These are phyloP conservation scores for Hanseniaspora vineae DNA, from an alignment of 805 yeast species.

Conservation along the genomic window DNA sequence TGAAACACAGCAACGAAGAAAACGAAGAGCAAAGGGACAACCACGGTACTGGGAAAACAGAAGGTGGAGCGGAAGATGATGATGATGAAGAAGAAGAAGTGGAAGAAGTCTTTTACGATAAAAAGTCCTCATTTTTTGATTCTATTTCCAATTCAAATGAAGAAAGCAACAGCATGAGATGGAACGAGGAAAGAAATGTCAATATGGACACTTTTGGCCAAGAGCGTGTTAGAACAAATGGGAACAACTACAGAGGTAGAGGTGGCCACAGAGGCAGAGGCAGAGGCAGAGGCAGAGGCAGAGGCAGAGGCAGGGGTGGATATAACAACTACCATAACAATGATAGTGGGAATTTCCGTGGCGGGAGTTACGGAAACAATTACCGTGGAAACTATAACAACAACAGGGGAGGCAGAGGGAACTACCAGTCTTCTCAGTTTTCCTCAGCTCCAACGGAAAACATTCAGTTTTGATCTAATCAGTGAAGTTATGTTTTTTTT, in stretches of 20 bases:
- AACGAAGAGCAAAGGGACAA: slow-evolving; percentile 22
- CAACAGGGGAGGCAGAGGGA: neutral
- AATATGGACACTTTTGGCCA: slow-evolving; percentile 82
- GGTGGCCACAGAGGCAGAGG: slow-evolving; percentile 26
- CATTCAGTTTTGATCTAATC: too few relatives aligned
- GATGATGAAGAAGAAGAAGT: too few relatives aligned
- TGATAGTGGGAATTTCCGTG: slow-evolving; percentile 8
- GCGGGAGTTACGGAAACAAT: slow-evolving; percentile 8
- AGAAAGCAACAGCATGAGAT: slow-evolving; percentile 36
- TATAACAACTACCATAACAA: slow-evolving; percentile 8
- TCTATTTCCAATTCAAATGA: slow-evolving; percentile 59
- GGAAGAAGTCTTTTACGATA: slow-evolving; percentile 44
- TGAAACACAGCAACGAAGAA: slow-evolving; percentile 22
- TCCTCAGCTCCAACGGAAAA: too few relatives aligned
- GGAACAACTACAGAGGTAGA: slow-evolving; percentile 44
- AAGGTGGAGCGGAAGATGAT: too few relatives aligned
- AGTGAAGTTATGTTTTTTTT: too few relatives aligned
- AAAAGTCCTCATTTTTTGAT: slow-evolving; percentile 80
- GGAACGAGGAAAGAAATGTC: slow-evolving; percentile 60
- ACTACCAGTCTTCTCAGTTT: neutral
- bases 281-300: slow-evolving; percentile 12
- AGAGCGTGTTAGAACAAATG: slow-evolving; percentile 32
- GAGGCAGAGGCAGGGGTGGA: slow-evolving; percentile 14
- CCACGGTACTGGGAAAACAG: slow-evolving; percentile 1
- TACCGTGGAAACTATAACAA: slow-evolving; percentile 1